Percentiles rank a stretch among this genome's conserved stretches.
phyloP scores from a whole-genome alignment of 495 filamentous ascomycete species.

The Penicillium ochrochloron region DNA sequence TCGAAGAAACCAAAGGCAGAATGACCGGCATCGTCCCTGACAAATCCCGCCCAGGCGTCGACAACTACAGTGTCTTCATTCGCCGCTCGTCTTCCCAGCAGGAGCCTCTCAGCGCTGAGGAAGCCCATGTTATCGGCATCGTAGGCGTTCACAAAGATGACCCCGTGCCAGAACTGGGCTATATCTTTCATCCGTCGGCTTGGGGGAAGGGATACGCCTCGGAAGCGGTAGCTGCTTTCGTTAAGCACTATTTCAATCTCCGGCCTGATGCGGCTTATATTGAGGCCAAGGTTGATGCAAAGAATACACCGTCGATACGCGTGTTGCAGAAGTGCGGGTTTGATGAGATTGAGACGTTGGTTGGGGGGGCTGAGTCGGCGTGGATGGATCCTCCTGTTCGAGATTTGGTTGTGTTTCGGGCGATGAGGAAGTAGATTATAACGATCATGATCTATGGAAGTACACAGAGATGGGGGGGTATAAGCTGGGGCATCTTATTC shows the following conservation, averaged over 20 bases:
- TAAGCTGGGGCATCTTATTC: neutral
- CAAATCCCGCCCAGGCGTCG: constrained; percentile 1
- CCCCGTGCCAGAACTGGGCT: constrained; percentile 11
- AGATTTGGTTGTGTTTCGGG: constrained; percentile 12
- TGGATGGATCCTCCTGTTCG: constrained; percentile 8
- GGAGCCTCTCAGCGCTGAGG: neutral
- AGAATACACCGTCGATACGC: neutral
- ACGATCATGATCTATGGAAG: neutral
- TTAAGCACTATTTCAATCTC: constrained; percentile 2
- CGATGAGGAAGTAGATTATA: neutral
- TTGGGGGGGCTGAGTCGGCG: neutral
- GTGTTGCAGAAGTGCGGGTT: constrained; percentile 14
- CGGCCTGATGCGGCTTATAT: constrained; percentile 9
- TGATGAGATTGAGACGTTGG: constrained; percentile 10
- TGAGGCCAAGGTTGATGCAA: constrained; percentile 14
- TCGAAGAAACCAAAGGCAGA: constrained; percentile 4
- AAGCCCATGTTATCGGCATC: constrained; percentile 8
- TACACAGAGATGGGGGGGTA: neutral
- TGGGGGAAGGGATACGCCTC: constrained; percentile 17
- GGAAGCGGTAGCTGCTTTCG: constrained; percentile 9
- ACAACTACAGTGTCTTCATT: constrained; percentile 13
- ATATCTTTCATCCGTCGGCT: constrained; percentile 12
- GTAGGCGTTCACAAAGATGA: constrained; percentile 12
- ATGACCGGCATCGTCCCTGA: constrained; percentile 12
- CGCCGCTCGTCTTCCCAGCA: neutral